phyloP scores from a whole-genome alignment of 495 filamentous ascomycete species.

The Tetracladium marchalianum region DNA sequence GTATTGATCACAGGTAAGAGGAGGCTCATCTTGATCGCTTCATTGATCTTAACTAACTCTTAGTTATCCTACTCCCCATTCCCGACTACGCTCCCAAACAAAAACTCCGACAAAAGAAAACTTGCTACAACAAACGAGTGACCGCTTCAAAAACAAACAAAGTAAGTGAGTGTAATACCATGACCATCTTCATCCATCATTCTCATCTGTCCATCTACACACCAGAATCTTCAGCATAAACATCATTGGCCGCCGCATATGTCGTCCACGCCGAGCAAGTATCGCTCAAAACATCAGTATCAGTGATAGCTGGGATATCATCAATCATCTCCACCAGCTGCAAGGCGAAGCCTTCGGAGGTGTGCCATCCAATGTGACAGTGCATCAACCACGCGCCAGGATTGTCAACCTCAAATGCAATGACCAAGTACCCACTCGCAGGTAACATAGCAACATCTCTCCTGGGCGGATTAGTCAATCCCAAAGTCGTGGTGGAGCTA shows the following conservation, averaged over 20 bases:
- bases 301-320: slow-evolving; percentile 26
- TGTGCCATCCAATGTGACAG: slow-evolving; percentile 47
- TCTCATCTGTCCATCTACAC: slow-evolving; percentile 12
- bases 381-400: slow-evolving; percentile 34
- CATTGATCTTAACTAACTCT: too few relatives aligned
- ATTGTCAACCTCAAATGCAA: slow-evolving; percentile 43
- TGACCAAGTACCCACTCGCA: slow-evolving; percentile 30
- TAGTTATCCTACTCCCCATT: too few relatives aligned
- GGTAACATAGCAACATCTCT: slow-evolving; percentile 46
- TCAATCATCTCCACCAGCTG: slow-evolving; percentile 38
- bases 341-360: slow-evolving; percentile 45
- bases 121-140: too few relatives aligned
- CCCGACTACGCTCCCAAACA: too few relatives aligned
- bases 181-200: too few relatives aligned
- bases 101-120: too few relatives aligned
- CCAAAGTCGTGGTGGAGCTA: slow-evolving; percentile 20
- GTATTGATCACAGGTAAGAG: too few relatives aligned
- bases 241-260: slow-evolving; percentile 13
- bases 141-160: too few relatives aligned
- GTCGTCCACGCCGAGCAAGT: slow-evolving; percentile 26
- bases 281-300: slow-evolving; percentile 23
- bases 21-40: too few relatives aligned
- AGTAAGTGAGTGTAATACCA: too few relatives aligned
- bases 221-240: slow-evolving; percentile 24
- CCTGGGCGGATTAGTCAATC: slow-evolving; percentile 38